Evolutionary conservation across 202 grass and related monocot genomes (phyloP).

Genomic region (Thinopyrum obtusiflorum): DNA sequence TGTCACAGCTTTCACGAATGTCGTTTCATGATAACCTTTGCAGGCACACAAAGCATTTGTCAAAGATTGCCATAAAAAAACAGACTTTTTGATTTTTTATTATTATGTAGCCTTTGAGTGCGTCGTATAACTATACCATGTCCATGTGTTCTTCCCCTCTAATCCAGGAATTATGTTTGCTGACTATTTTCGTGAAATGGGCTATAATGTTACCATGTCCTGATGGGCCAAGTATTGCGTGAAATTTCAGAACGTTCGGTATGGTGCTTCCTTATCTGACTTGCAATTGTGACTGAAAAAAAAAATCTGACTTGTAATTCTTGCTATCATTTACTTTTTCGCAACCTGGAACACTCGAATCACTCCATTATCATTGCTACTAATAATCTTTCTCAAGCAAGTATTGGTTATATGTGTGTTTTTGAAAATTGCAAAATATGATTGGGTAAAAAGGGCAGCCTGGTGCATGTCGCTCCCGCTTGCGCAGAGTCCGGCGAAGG

Average conservation of each 20-base stretch:
- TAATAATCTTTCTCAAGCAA: background rate
- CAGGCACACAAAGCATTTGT: no score
- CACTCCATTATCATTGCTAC: background rate
- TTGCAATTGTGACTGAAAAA: background rate
- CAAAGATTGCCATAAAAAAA: no score
- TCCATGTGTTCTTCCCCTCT: background rate
- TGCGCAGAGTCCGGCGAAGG: no score
- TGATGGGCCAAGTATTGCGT: slow-evolving; percentile 78
- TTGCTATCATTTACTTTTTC: background rate
- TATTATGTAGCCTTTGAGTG: no score
- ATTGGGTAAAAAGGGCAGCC: no score
- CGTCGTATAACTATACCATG: no score
- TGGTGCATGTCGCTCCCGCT: no score
- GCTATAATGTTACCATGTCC: slow-evolving; percentile 60
- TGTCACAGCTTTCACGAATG: no score
- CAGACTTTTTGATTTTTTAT: no score
- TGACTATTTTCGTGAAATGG: slow-evolving; percentile 85
- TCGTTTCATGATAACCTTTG: no score
- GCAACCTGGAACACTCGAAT: background rate
- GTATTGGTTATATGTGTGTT: background rate
- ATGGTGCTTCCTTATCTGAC: slow-evolving; percentile 9
- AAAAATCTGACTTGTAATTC: no score
- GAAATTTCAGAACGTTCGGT: slow-evolving; percentile 75
- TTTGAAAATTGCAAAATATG: background rate
- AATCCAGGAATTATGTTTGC: slow-evolving; percentile 67